Evolutionary conservation across 1,139 yeast genomes (phyloP).

Genomic region (Blastobotrys proliferans): DNA sequence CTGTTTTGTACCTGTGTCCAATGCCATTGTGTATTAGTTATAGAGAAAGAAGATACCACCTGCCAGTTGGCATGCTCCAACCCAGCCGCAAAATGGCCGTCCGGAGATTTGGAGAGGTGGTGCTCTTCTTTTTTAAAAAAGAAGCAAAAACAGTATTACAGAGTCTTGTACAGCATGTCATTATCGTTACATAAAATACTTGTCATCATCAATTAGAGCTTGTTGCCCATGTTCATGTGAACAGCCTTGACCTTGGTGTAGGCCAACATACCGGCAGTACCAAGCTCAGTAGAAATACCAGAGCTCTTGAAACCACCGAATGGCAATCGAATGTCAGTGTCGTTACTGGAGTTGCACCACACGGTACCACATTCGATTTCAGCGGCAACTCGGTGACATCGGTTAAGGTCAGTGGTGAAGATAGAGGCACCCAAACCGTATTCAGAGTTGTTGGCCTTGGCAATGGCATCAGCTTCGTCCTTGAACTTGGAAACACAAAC

Average conservation of each 20-base stretch:
- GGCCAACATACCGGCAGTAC: constrained; percentile 71
- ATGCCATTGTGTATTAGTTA: too few species aligned
- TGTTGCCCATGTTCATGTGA: constrained; percentile 44
- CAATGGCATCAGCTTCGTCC: constrained; percentile 66
- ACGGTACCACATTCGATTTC: constrained; percentile 71
- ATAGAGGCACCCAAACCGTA: constrained; percentile 85
- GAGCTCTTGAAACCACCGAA: constrained; percentile 81
- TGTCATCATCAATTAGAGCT: too few species aligned
- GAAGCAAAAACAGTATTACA: too few species aligned
- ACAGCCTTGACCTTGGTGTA: constrained; percentile 81
- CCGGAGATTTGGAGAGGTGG: too few species aligned
- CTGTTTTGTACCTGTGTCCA: constrained; percentile 8
- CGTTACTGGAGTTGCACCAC: constrained; percentile 80
- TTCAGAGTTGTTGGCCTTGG: constrained; percentile 63
- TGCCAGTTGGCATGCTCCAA: too few species aligned
- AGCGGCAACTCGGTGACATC: constrained; percentile 58
- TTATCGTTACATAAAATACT: too few species aligned
- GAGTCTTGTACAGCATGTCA: too few species aligned
- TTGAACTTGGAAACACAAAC: constrained; percentile 67
- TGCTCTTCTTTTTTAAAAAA: too few species aligned
- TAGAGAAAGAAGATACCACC: too few species aligned
- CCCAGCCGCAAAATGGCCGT: too few species aligned
- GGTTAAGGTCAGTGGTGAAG: constrained; percentile 57
- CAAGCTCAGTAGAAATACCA: constrained; percentile 87
- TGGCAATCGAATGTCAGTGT: constrained; percentile 70